phyloP scores from a whole-genome alignment of 805 yeast genomes.

The Isabelozyma rhagii region DNA sequence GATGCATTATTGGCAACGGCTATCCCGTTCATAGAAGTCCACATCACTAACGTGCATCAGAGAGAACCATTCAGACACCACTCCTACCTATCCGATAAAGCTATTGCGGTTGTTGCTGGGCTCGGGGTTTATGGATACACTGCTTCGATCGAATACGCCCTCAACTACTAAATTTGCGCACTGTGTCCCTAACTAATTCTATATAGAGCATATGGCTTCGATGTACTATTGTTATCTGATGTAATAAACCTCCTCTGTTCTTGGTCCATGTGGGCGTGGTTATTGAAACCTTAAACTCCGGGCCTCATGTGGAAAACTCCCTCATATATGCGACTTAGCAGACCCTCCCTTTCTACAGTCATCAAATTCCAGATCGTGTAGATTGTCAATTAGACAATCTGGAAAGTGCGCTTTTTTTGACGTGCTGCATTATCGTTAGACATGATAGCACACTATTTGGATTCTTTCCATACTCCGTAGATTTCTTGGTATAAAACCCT shows the following conservation, averaged over 20 bases:
- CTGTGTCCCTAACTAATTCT: no score
- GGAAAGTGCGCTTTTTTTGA: not conserved
- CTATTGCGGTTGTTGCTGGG: slow-evolving; percentile 43
- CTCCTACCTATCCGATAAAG: slow-evolving; percentile 46
- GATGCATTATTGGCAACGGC: slow-evolving; percentile 48
- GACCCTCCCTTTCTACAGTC: not conserved
- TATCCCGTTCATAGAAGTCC: slow-evolving; percentile 49
- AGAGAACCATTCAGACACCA: slow-evolving; percentile 51
- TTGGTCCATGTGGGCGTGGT: not conserved
- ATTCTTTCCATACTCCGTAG: no score
- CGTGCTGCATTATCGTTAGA: not conserved
- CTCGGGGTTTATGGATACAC: slow-evolving; percentile 43
- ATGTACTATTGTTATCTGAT: no score
- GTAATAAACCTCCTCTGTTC: not conserved
- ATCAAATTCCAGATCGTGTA: not conserved
- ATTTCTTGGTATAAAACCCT: no score
- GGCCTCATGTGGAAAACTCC: not conserved
- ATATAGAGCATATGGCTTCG: no score
- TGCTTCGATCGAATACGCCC: slow-evolving; percentile 38
- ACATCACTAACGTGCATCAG: slow-evolving; percentile 50
- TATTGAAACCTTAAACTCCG: not conserved
- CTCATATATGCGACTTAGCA: not conserved
- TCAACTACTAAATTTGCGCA: slow-evolving; percentile 22
- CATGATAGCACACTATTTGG: no score
- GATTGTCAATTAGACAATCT: not conserved